phyloP scores from a whole-genome alignment of 2,329 filamentous ascomycete species.

The Ophiocordyceps camponoti-floridani region DNA sequence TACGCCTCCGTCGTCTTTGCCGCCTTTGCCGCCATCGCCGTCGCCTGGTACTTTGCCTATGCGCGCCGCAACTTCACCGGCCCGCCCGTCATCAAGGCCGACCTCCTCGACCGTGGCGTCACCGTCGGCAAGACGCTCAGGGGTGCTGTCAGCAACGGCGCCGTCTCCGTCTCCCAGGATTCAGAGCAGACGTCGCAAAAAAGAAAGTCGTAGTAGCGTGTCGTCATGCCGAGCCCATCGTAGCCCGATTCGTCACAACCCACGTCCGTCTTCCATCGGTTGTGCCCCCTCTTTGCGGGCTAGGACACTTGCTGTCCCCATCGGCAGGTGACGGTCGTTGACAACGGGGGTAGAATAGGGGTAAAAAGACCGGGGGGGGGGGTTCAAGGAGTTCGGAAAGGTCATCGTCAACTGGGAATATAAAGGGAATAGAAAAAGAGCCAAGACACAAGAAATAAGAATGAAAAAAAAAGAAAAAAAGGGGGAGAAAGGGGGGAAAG shows the following conservation, averaged over 20 bases:
- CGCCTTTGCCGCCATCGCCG: slow-evolving; percentile 39
- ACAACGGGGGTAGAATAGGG: background rate
- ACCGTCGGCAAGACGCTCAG: background rate
- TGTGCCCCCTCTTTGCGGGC: no score
- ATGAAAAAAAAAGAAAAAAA: background rate
- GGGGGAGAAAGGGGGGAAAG: background rate
- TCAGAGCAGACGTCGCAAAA: slow-evolving; percentile 2
- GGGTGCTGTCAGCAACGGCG: no score
- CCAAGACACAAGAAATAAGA: background rate
- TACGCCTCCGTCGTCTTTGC: slow-evolving; percentile 50
- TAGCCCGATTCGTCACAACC: background rate
- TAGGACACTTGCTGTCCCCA: no score
- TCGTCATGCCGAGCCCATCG: background rate
- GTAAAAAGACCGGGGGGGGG: background rate
- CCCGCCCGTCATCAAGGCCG: slow-evolving; percentile 18
- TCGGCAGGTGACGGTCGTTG: no score
- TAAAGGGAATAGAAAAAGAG: background rate
- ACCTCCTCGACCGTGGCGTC: background rate
- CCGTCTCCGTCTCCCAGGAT: background rate
- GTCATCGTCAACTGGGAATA: no score
- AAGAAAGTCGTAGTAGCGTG: background rate
- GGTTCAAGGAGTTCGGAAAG: background rate
- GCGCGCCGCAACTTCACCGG: slow-evolving; percentile 47
- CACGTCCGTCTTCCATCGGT: no score
- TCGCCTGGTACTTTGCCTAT: slow-evolving; percentile 44